Evolutionary conservation across 495 filamentous ascomycete species (phyloP), one percentile per base, ranked within the genome.

Genomic region (Tuber indicum): DNA sequence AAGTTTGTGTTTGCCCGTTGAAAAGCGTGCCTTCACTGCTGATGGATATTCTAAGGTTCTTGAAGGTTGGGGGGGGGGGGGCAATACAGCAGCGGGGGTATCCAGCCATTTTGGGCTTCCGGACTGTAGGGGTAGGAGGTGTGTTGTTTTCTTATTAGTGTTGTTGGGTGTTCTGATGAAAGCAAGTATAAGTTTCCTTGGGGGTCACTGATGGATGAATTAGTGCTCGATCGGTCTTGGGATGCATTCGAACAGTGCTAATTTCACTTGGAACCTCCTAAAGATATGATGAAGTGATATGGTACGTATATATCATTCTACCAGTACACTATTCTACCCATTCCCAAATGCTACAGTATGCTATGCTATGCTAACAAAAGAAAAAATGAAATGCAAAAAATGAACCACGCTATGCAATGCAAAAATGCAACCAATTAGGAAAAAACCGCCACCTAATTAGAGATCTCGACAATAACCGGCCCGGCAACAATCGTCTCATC

Each of bases 401-500:
- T 41, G 14, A 36, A 66, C 58, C 58, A 66, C 26, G 26, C 58
- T 36, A 66, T 16, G 58, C 58, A 36, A 66, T 36, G 14, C 26
- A 36, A 66, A 66, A 66, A 66, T 66, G 26, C 14, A 36, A 66
- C 26, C 2, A 3, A 66, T 36, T 32, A 66, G 17, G 36, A 2
- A 32, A 4, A 16, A 14, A 62, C 52, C 52, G n/a, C 26, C 58
- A 3, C 26, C 26, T n/a, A 72, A 26, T 83, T 84, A 21, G 73
- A 75, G 46, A 88, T 83, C 77, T 87, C 86, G 42, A 88, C 72
- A 42, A 88, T 82, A 41, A 83, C 84, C 4, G 87, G 87, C 1
- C 87, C 87, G 39, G 87, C 86, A 69, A 86, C 76, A 23, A 85
- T 85, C 47, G 82, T 87, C 42, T 86, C 84, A 77, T 88, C 87